Conservation (phyloP, 331 rosid genomes). For the Rhamnella rubrinervis region DNA sequence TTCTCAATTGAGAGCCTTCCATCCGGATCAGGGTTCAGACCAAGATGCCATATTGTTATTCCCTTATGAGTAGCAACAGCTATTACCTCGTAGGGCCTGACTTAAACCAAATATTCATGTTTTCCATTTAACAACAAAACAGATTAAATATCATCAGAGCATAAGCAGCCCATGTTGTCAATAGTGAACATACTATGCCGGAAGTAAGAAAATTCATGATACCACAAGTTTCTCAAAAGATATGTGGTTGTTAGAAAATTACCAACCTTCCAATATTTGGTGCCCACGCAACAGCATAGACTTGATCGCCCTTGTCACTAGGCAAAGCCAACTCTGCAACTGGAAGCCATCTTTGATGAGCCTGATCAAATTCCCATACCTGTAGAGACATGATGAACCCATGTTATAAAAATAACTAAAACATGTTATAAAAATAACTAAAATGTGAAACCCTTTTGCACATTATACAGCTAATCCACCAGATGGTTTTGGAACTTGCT, state of each 20-base stretch:
- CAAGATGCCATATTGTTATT: slow-evolving; percentile 84
- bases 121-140: slow-evolving; percentile 14
- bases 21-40: slow-evolving; percentile 59
- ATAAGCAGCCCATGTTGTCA: slow-evolving; percentile 6
- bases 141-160: background rate
- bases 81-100: slow-evolving; percentile 74
- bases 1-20: slow-evolving; percentile 75
- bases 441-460: background rate
- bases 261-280: slow-evolving; percentile 88
- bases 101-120: slow-evolving; percentile 14
- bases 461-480: background rate
- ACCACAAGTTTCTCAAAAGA: slow-evolving; percentile 4
- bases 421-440: background rate
- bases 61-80: slow-evolving; percentile 75
- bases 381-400: slow-evolving; percentile 9
- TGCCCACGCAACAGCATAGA: slow-evolving; percentile 84
- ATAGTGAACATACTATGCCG: background rate
- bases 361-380: slow-evolving; percentile 96
- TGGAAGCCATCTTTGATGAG: slow-evolving; percentile 98
- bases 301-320: slow-evolving; percentile 62
- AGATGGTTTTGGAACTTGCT: too few relatives aligned
- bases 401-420: background rate
- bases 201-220: background rate
- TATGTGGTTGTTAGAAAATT: slow-evolving; percentile 11
- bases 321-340: slow-evolving; percentile 81